phyloP scores from a whole-genome alignment of 768 basidiomycete species.

The Postia placenta region DNA sequence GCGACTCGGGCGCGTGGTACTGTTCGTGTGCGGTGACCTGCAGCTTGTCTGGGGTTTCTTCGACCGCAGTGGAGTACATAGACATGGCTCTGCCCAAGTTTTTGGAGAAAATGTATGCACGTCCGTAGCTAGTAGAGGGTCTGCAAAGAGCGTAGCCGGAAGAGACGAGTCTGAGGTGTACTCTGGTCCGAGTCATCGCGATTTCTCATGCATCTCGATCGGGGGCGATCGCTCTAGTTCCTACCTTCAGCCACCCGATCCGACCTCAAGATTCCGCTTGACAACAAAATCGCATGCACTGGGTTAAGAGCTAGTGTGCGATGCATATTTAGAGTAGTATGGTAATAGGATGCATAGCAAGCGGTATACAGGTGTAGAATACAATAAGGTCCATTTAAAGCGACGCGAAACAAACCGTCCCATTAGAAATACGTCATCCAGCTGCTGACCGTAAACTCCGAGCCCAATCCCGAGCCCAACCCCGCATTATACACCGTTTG shows the following conservation, averaged over 20 bases:
- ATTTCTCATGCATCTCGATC: too few species aligned
- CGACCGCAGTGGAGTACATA: slow-evolving; percentile 26
- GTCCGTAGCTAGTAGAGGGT: too few species aligned
- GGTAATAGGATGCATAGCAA: background rate
- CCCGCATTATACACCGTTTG: slow-evolving; percentile 6
- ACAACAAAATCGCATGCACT: too few species aligned
- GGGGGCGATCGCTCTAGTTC: too few species aligned
- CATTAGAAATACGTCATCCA: slow-evolving; percentile 24
- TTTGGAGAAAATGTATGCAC: too few species aligned
- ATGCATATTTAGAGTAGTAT: too few species aligned
- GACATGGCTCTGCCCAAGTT: background rate
- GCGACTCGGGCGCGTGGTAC: slow-evolving; percentile 61
- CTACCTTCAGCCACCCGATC: too few species aligned
- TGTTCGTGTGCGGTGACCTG: slow-evolving; percentile 71
- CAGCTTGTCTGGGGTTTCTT: slow-evolving; percentile 47
- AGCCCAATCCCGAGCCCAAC: slow-evolving; percentile 11
- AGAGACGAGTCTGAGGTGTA: too few species aligned
- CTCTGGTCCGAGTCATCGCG: too few species aligned
- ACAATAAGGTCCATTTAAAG: background rate
- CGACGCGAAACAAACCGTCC: background rate
- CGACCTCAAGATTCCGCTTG: too few species aligned
- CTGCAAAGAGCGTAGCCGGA: too few species aligned
- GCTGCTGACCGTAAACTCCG: slow-evolving; percentile 20
- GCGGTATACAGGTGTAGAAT: background rate
- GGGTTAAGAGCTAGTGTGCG: too few species aligned